Base-by-base conservation (phyloP, 1,284 basidiomycete genomes). In the Rhodotorula sp. region DNA sequence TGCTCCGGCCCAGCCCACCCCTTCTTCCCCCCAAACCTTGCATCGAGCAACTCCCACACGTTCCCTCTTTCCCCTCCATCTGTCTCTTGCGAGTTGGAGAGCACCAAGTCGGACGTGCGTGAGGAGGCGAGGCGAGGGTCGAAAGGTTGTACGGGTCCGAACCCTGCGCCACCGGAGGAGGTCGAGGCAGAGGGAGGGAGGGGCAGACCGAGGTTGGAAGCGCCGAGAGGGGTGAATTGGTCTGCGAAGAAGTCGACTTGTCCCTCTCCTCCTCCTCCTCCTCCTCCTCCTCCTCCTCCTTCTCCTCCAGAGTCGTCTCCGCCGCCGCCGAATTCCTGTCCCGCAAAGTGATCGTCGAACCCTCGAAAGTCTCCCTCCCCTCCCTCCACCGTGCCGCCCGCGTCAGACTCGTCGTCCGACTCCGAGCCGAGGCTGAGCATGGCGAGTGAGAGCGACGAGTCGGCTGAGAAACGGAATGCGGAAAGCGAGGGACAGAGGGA, bases 1-100 rank as follows among this genome's bases (percentile, higher is more conserved):
- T 99, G 96, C 80, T 98, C 93, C 16, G 95, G 95, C 8, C 96
- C 95, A 6, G 96, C 95, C 95, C 95, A 99, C 76, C 40, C 40
- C 40, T 94, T 95, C 84, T 92, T 96, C 78, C 89, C 95, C 78
- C 89, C 58, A 50, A 86, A 88, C 76, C 89, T 86, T 10, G 46
- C 58, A 28, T 99, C 94, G 79, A 99, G 97, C 81, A 96, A 97
- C 77, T 95, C 92, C 82, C 98, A 88, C 83, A 93, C 83, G 86
- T 40, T 78, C 77, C 18, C 71, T 24, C 31, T 62, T 51, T 22
- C 52, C 50, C 54, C 76, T 65, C 81, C 76, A 16, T 66, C 75
- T n/a, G 86, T 87, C 54, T 86, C 86, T 2, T 82, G 30, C 61
- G 52, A 61, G 87, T 34, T 50, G 34, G 34, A 34, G 86, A 95